phyloP scores from a whole-genome alignment of 169 alveolate genomes.

The Eimeria falciformis region DNA sequence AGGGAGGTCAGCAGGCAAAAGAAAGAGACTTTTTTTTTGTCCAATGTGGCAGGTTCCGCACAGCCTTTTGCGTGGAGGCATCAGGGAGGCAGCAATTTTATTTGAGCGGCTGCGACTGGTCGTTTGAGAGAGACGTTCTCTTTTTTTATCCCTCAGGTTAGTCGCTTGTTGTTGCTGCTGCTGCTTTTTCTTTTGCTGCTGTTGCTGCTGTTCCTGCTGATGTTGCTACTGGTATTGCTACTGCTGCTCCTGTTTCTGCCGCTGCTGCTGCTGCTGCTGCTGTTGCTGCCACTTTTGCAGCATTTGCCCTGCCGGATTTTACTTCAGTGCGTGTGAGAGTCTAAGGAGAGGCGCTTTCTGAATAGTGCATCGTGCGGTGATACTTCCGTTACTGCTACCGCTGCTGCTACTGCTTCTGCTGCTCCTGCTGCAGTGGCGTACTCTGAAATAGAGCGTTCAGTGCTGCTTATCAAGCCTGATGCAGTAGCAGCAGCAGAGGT shows the following conservation, averaged over 20 bases:
- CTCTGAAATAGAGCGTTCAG: constrained; percentile 45
- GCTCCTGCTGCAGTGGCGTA: constrained; percentile 33
- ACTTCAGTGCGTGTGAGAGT: no score
- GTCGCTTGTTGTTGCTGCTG: not conserved
- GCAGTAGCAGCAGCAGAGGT: constrained; percentile 51
- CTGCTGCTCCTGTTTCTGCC: no score
- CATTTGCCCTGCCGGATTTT: no score
- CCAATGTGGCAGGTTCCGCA: constrained; percentile 29
- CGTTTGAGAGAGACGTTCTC: constrained; percentile 55
- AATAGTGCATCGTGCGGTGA: no score
- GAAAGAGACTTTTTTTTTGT: no score
- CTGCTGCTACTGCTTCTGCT: constrained; percentile 17
- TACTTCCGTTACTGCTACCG: no score
- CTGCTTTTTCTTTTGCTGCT: not conserved
- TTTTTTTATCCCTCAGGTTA: constrained; percentile 58
- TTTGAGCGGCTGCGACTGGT: constrained; percentile 46
- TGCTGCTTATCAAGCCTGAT: constrained; percentile 58
- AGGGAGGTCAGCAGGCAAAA: no score
- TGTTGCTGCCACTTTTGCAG: no score
- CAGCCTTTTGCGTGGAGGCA: constrained; percentile 46
- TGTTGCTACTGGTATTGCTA: constrained; percentile 2
- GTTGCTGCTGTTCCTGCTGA: constrained; percentile 4
- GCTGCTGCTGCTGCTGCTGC: no score
- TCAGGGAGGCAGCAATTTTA: constrained; percentile 32
- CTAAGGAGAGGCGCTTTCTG: no score